These are phyloP conservation scores for Colletotrichum sp. DNA, from an alignment of 2,329 filamentous ascomycete species.

Conservation along the genomic window DNA sequence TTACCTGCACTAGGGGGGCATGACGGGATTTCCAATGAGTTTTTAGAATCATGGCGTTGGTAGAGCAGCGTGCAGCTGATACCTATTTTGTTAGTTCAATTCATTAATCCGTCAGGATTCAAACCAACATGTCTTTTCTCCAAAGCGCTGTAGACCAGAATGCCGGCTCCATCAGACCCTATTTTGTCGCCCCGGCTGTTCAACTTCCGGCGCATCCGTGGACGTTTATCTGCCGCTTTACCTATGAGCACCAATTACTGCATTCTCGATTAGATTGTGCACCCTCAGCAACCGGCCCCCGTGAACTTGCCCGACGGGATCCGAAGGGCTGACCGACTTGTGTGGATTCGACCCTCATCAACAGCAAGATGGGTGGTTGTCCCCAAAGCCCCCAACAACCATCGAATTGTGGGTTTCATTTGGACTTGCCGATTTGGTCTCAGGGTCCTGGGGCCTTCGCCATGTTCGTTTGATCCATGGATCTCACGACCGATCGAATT, in stretches of 20 bases:
- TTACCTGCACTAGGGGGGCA: neutral
- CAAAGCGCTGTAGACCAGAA: neutral
- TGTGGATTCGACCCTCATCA: neutral
- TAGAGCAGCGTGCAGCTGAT: neutral
- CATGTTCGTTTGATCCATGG: too few relatives aligned
- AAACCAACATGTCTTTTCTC: neutral
- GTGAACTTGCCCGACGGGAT: neutral
- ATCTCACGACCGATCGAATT: neutral
- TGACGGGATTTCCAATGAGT: neutral
- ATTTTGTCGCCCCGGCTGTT: neutral
- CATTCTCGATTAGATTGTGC: neutral
- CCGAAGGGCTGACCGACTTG: neutral
- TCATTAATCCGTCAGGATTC: neutral
- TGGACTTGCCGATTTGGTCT: neutral
- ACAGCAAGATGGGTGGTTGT: neutral
- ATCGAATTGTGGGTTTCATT: neutral
- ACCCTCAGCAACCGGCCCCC: neutral
- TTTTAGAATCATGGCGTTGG: neutral
- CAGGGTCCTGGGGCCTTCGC: neutral
- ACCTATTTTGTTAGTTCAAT: neutral
- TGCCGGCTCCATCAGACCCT: neutral
- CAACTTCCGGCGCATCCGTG: constrained; percentile 9
- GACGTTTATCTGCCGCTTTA: neutral
- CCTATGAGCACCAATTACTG: neutral
- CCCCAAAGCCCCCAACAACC: neutral